Evolutionary conservation across 805 yeast genomes (phyloP).

Genomic region (Sungouiella blattae): DNA sequence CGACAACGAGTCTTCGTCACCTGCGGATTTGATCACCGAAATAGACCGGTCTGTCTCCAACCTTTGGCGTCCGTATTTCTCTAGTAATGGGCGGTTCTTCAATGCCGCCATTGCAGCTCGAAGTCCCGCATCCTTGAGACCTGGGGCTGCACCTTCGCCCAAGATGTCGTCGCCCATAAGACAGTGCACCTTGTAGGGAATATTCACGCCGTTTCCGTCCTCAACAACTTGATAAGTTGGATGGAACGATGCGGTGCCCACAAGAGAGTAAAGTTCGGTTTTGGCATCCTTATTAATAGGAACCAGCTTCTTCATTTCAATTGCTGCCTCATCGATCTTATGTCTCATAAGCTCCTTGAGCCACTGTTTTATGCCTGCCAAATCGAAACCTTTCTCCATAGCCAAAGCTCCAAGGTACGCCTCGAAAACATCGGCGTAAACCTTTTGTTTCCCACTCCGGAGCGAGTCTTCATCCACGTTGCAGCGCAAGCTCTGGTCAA

Average conservation of each 20-base stretch:
- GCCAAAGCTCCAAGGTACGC: slow-evolving; percentile 88
- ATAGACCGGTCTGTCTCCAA: slow-evolving; percentile 20
- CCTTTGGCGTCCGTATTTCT: slow-evolving; percentile 59
- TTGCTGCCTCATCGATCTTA: slow-evolving; percentile 29
- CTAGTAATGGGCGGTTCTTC: slow-evolving; percentile 52
- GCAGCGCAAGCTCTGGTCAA: slow-evolving; percentile 53
- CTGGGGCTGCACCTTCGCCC: slow-evolving; percentile 71
- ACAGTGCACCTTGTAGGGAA: slow-evolving; percentile 65
- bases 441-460: slow-evolving; percentile 57
- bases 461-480: slow-evolving; percentile 45
- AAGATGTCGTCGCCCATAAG: slow-evolving; percentile 59
- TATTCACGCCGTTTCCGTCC: slow-evolving; percentile 43
- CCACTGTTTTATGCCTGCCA: slow-evolving; percentile 55
- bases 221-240: slow-evolving; percentile 53
- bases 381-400: slow-evolving; percentile 50
- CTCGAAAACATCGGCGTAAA: slow-evolving; percentile 87
- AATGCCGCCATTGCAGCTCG: slow-evolving; percentile 84
- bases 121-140: slow-evolving; percentile 71
- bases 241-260: slow-evolving; percentile 69
- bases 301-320: slow-evolving; percentile 29
- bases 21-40: slow-evolving; percentile 5
- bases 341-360: slow-evolving; percentile 49
- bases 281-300: slow-evolving; percentile 67
- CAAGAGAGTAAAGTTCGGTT: slow-evolving; percentile 67
- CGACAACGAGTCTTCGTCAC: background rate